Evolutionary conservation across 306 rosid genomes (phyloP).

Genomic region (Sicyos edulis): DNA sequence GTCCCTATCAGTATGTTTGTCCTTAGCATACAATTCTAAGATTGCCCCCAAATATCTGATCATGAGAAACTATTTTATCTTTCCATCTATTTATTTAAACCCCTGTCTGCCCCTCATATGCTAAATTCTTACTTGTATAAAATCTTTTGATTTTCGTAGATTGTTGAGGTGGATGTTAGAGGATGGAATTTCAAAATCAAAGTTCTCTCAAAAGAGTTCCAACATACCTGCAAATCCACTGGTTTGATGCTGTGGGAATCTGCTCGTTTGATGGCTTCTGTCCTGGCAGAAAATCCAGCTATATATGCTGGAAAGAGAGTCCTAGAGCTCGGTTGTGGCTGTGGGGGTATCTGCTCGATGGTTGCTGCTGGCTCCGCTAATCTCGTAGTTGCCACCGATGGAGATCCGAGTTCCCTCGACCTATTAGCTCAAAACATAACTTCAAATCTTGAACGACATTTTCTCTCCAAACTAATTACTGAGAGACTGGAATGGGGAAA

Average conservation of each 20-base stretch:
- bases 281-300: constrained; percentile 62
- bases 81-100: not conserved
- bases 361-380: constrained; percentile 50
- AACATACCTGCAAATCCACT: constrained; percentile 86
- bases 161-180: constrained; percentile 45
- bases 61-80: not conserved
- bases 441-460: constrained; percentile 45
- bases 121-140: not conserved
- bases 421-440: constrained; percentile 55
- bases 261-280: constrained; percentile 76
- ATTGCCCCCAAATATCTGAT: not conserved
- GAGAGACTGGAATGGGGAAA: constrained; percentile 71
- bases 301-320: constrained; percentile 69
- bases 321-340: constrained; percentile 83
- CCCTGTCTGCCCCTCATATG: not conserved
- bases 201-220: constrained; percentile 65
- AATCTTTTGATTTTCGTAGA: constrained; percentile 29
- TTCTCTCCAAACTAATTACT: constrained; percentile 37
- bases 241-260: constrained; percentile 97
- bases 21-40: not conserved
- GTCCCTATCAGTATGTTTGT: too few relatives aligned
- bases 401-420: constrained; percentile 60
- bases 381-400: constrained; percentile 72
- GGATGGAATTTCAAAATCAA: constrained; percentile 56
- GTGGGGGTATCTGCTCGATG: constrained; percentile 87